Evolutionary conservation across 2,329 filamentous ascomycete genomes (phyloP), one percentile per base, ranked within the genome.

Genomic region (Simplicillium sp.): DNA sequence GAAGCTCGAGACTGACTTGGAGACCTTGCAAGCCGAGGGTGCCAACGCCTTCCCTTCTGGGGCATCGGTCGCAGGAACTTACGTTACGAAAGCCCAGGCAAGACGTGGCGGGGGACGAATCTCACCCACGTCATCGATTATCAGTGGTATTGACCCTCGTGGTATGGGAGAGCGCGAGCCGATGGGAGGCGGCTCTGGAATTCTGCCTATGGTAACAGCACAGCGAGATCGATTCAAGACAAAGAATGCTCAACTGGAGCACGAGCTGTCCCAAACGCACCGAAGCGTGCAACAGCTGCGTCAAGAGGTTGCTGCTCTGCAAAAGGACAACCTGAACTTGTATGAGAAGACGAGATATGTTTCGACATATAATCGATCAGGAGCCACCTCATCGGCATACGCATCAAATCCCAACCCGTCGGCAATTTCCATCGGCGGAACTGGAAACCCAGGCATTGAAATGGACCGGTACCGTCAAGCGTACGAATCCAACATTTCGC

Each of bases 291-390:
- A 88, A 15, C 84, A 89, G 29, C 71, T 98, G 36, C 80, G 92
- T 34, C 87, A 94, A 52, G 92, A 98, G 59, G 80, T 97, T 45
- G 83, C 88, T 6, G 87, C 88, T 2, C 69, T 98, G 33, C 94
- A 98, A 57, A 94, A 89, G 59, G 92, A 98, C 62, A 98, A 98
- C 57, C 72, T 98, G 29, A 88, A 84, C 52, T 73, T 98, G 7
- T 98, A 98, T 60, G 92, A 98, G 62, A 98, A 97, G 73, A 95
- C 90, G 14, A 80, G 92, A 50, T 98, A 98, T 58, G 81, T 97
- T 17, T 95, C 88, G 7, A 89, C 87, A 3, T 98, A 96, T 68
- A 94, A 82, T 60, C 80, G 89, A 40, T 75, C 75, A 36, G 75
- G 73, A 12, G 71, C 73, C 6, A 73, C 75, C 20, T 63, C 67